phyloP scores from a whole-genome alignment of 176 grass and related monocot species.

The Oryza officinalis region DNA sequence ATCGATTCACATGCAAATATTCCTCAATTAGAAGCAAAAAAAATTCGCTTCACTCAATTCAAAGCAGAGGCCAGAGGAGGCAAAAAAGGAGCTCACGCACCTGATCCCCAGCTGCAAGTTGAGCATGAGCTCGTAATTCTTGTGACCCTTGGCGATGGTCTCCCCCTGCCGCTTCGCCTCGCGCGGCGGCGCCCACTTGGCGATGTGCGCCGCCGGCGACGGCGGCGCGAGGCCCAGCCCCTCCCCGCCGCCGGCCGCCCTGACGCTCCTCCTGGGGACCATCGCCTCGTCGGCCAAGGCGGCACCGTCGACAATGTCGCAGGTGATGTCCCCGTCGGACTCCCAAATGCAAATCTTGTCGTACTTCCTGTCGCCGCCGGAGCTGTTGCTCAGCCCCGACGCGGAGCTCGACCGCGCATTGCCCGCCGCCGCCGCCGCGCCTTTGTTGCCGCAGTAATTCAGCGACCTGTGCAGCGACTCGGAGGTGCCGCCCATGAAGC shows the following conservation, averaged over 20 bases:
- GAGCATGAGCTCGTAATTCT: conserved; percentile 94
- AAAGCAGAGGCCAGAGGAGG: neutral
- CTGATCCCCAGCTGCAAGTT: conserved; percentile 98
- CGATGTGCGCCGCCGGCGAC: conserved; percentile 36
- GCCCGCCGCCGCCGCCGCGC: neutral
- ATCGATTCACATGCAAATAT: neutral
- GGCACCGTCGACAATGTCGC: conserved; percentile 65
- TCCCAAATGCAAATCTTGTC: conserved; percentile 77
- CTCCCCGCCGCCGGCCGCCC: conserved; percentile 33
- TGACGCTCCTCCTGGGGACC: conserved; percentile 22
- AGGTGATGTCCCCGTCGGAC: conserved; percentile 70
- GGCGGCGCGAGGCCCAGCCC: neutral
- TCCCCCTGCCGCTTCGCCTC: conserved; percentile 72
- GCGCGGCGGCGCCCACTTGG: conserved; percentile 58
- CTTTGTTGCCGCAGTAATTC: conserved; percentile 28
- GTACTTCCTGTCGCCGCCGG: conserved; percentile 58
- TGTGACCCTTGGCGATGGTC: conserved; percentile 85
- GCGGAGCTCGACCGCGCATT: conserved; percentile 49
- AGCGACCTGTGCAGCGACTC: conserved; percentile 51
- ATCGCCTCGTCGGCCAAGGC: conserved; percentile 29
- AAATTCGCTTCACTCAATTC: neutral
- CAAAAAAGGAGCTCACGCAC: conserved; percentile 23
- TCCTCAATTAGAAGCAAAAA: neutral
- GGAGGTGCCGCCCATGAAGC: conserved; percentile 33
- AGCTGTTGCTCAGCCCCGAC: conserved; percentile 52